Evolutionary conservation across 768 basidiomycete species (phyloP), one percentile per base, ranked within the genome.

Genomic region (Trametes coccinea): DNA sequence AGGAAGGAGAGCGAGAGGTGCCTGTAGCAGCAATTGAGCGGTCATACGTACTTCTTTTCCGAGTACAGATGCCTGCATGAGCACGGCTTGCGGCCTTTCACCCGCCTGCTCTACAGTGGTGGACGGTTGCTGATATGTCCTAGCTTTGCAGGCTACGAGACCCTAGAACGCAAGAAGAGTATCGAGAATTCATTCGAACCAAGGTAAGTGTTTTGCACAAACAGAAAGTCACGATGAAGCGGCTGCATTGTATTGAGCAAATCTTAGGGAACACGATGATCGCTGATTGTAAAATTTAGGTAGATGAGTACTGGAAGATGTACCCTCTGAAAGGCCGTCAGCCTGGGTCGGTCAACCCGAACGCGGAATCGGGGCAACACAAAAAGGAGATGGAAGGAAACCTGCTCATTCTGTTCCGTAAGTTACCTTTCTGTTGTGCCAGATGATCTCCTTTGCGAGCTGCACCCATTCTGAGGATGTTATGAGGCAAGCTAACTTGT

Each of bases 381-480:
- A 70, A 80, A 27, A 68, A 79, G 39, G 84, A 90, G 45, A 77
- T 77, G 7, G 84, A 88, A 69, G 84, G 85, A 60, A 92, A 91
- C 66, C 72, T 90, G 9, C 74, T 90, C 31, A 90, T 92, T 37
- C 69, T 88, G n/a, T 86, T 91, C 66, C 81, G 90, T 91, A 64
- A 71, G 87, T 77, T 17, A 50, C 0, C 22, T 22, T 49, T 31
- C 27, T 30, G 27, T 5, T 27, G 22, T 22, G 13, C 29, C 6
- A 40, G 22, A 44, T 11, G 13, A 13, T 33, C 37, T 2, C 41
- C 22, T 39, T 49, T 6, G 51, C 30, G 13, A 8, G 29, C 30
- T 14, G 27, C 48, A 29, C 27, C 29, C 17, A 37, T 37, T 37
- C 11, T 37, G 6, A 11, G 6, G 34, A 6, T 6, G 5, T 11